Percentiles rank a stretch among this genome's conserved stretches.
Conservation (phyloP, 78 protist genomes). For the Pigoraptor vietnamica region DNA sequence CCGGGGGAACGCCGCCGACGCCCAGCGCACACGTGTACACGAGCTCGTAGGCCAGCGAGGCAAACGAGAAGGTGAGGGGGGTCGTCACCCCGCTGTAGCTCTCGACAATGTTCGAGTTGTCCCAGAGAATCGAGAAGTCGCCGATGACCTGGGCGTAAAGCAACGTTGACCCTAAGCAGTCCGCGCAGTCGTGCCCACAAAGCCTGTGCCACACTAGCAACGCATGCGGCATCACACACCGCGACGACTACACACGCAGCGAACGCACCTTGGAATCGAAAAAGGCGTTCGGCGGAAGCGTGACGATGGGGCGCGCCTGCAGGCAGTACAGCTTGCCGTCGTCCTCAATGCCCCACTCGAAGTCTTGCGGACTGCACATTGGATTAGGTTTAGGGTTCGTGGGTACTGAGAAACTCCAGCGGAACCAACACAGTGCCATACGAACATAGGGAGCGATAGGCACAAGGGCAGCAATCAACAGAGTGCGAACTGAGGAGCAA, state of each 20-base stretch:
- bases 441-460: no score
- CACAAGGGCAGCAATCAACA: no score
- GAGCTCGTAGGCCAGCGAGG: neutral
- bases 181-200: no score
- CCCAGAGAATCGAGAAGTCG: neutral
- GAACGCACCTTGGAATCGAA: neutral
- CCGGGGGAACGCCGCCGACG: neutral
- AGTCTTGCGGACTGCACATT: neutral
- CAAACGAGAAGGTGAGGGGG: neutral
- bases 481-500: no score
- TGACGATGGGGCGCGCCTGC: neutral
- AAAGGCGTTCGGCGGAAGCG: neutral
- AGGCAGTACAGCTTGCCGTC: neutral
- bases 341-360: neutral
- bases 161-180: no score
- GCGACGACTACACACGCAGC: no score
- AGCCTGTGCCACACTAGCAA: no score
- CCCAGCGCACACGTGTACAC: neutral
- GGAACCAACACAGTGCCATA: no score
- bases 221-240: no score
- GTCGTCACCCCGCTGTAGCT: neutral
- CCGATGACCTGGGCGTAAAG: neutral
- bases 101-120: constrained; percentile 6
- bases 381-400: neutral
- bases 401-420: no score